Evolutionary conservation across 257 asterid genomes (phyloP), one percentile per base, ranked within the genome.

Genomic region (Primulina tabacum): DNA sequence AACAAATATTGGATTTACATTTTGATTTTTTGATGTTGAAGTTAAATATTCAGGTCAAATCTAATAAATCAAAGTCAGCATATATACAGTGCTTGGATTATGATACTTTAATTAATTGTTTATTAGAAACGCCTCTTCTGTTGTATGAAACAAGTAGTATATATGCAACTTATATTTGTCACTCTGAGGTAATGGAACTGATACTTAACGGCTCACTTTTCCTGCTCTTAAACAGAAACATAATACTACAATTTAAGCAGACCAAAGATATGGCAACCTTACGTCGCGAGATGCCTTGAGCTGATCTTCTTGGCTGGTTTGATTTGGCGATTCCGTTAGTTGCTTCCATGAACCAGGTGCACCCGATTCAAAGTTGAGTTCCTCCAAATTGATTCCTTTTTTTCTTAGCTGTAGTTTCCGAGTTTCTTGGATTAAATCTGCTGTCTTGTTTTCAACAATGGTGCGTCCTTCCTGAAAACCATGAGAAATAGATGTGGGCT

Each of bases 211-310:
- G 53, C 17, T 43, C n/a, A 11, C 53, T 2, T 43, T 43, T 43
- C n/a, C 53, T 12, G n/a, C n/a, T 43, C n/a, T 43, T 43, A 12
- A 43, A 43, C 53, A 43, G 53, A 43, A 12, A 43, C 55, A 47
- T 47, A 4, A 47, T 40, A 47, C 55, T 47, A 47, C 55, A 47
- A 14, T 4, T 47, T 47, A 47, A 4, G 55, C 18, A 47, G 55
- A 47, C 55, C 55, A 47, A 47, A 47, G 55, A 47, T 47, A 47
- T 16, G 83, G 90, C 82, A 85, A 89, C 93, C 93, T 87, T 89
- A 93, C 97, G 84, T 93, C 99, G 82, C 97, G 92, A 82, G 97
- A 89, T 82, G 96, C 92, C 85, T 89, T 90, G 74, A 93, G 83
- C 82, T 84, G 87, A 73, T 85, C 96, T 74, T 90, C 99, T 68